These are phyloP conservation scores for Cyanidioschyzon merolae DNA, from an alignment of 23 red algal species.

Conservation along the genomic window DNA sequence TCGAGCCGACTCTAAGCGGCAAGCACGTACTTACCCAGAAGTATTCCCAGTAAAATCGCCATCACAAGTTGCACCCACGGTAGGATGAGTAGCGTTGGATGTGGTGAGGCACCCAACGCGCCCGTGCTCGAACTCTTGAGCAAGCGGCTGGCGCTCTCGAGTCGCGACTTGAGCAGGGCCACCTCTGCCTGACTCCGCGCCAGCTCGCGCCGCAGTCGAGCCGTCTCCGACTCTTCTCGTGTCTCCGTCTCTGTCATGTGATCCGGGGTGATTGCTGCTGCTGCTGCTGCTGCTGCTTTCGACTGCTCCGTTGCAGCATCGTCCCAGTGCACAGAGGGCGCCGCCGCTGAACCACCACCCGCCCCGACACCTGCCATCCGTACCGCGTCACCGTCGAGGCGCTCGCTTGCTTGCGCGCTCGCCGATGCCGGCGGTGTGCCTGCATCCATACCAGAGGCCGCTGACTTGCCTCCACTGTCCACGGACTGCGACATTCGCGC, in stretches of 20 bases:
- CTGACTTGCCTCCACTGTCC: neutral
- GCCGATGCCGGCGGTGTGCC: neutral
- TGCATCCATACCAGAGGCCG: neutral
- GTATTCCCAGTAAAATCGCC: neutral
- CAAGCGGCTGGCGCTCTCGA: neutral
- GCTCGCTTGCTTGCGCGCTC: neutral
- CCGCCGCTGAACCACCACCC: neutral
- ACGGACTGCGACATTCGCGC: neutral
- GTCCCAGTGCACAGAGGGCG: constrained; percentile 1
- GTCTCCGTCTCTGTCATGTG: neutral
- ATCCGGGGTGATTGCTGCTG: no score
- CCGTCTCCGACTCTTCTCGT: neutral
- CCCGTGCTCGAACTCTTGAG: neutral
- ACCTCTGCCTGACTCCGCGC: constrained; percentile 8
- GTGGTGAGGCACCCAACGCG: neutral
- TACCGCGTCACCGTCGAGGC: neutral
- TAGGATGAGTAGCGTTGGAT: neutral
- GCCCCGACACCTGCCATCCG: neutral
- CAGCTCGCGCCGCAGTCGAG: neutral
- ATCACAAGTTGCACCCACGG: neutral
- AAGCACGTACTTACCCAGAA: neutral
- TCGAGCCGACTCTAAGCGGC: neutral
- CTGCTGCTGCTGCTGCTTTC: neutral
- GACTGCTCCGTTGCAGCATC: constrained; percentile 2
- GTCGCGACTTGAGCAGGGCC: neutral